Base-by-base conservation (phyloP, 2,329 filamentous ascomycete species). In the Colletotrichum tropicicola region DNA sequence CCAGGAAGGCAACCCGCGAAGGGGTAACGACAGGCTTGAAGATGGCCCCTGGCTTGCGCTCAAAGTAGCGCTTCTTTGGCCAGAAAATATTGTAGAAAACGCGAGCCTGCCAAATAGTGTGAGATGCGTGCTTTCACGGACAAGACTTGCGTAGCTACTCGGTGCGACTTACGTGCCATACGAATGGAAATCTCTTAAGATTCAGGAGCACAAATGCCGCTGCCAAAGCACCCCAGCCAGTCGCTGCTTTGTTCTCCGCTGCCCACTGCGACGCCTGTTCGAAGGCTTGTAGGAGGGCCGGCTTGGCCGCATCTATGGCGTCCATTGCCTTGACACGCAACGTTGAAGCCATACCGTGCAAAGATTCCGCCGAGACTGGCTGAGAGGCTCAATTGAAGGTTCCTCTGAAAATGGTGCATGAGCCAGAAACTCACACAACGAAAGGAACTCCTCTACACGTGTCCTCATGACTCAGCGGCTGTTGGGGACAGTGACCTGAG, bases 21-120 rank as follows among this genome's bases (percentile, higher is more conserved):
- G 83, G 82, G 8, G 90, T 89, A 59, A 92, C 88, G 41, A 91
- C 80, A 69, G 75, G 77, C 69, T 77, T 75, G 72, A 79, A 80
- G 43, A 79, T 73, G 23, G 77, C 70, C 4, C 69, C 70, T 0
- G 71, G 69, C 8, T 69, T 67, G 28, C 61, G 49, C 60, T 70
- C 59, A 59, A 70, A 48, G 69, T 32, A 54, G 19, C 57, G 47
- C 21, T 41, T 59, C 37, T 71, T 54, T 57, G 79, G 77, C 30
- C 75, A 75, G 59, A 74, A 53, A 65, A 79, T 75, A 65, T 75
- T 66, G 54, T 72, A 70, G 68, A 78, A 76, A 45, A 79, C 68
- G 41, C 78, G 77, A 55, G 72, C 62, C 76, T 78, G n/a, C n/a
- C n/a, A n/a, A n/a, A n/a, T n/a, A 21, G 17, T 27, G 5, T 12